Percentiles rank a stretch among this genome's conserved stretches.
Evolutionary conservation across 2,329 filamentous ascomycete species (phyloP).

Genomic region (Cryphonectria japonica): DNA sequence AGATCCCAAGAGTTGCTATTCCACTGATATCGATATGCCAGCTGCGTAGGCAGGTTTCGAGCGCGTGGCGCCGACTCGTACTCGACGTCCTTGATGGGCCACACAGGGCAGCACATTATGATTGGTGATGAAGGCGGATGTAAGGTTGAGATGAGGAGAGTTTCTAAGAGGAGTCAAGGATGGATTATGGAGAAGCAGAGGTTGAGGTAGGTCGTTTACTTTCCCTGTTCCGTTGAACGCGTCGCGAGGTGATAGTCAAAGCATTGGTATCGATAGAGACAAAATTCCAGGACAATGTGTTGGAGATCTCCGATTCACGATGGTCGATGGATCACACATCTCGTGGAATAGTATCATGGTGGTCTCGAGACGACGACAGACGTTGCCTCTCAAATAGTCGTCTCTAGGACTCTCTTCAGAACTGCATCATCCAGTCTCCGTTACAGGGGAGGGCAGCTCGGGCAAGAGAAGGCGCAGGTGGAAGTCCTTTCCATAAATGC

Average conservation of each 20-base stretch:
- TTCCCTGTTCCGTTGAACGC: background rate
- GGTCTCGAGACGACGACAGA: background rate
- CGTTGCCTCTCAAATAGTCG: background rate
- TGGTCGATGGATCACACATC: background rate
- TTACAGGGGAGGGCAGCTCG: background rate
- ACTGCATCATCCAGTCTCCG: background rate
- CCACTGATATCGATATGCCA: constrained; percentile 47
- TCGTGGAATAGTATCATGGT: background rate
- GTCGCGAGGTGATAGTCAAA: background rate
- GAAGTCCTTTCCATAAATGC: background rate
- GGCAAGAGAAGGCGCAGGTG: background rate
- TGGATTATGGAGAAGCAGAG: background rate
- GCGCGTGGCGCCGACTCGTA: constrained; percentile 47
- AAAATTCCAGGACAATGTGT: background rate
- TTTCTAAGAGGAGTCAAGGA: too few species aligned
- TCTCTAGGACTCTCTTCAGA: background rate
- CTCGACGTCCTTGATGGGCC: constrained; percentile 51
- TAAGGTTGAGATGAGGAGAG: background rate
- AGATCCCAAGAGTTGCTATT: constrained; percentile 43
- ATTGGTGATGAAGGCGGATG: background rate
- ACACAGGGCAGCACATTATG: constrained; percentile 59
- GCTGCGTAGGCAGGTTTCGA: constrained; percentile 29
- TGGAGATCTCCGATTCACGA: background rate
- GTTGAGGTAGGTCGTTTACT: background rate
- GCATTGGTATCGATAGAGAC: background rate